Conservation (phyloP, 2,329 filamentous ascomycete genomes). For the Penicillium griseofulvum region DNA sequence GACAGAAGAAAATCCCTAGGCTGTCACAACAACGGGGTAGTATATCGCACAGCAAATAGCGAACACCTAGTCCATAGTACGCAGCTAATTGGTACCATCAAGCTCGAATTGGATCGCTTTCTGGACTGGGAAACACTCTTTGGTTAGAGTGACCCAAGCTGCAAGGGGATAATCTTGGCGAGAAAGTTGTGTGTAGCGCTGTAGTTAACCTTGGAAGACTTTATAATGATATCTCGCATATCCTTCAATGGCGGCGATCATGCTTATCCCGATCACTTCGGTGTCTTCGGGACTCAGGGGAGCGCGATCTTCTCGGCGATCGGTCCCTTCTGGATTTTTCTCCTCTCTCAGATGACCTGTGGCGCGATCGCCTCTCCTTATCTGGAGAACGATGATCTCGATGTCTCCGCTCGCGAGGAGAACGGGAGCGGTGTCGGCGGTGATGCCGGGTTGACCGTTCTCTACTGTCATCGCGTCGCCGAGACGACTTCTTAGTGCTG, state of each 20-base stretch:
- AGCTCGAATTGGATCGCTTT: neutral
- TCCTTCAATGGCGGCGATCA: conserved; percentile 30
- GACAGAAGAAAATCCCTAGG: neutral
- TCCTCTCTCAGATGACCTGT: conserved; percentile 26
- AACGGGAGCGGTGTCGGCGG: conserved; percentile 44
- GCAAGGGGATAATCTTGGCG: neutral
- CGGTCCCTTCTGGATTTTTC: conserved; percentile 30
- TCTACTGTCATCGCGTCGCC: conserved; percentile 32
- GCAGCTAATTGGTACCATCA: neutral
- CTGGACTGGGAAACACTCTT: neutral
- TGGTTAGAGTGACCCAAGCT: neutral
- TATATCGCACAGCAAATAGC: neutral
- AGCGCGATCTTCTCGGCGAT: conserved; percentile 29
- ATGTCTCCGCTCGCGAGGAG: conserved; percentile 29
- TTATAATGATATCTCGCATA: neutral
- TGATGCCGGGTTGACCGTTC: conserved; percentile 46
- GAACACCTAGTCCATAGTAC: neutral
- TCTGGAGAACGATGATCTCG: conserved; percentile 29
- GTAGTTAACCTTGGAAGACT: neutral
- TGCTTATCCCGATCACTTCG: conserved; percentile 30
- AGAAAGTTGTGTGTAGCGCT: neutral
- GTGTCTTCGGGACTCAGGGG: conserved; percentile 27
- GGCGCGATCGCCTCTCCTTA: conserved; percentile 24
- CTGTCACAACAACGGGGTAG: neutral
- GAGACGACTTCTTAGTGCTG: conserved; percentile 48